Percentiles rank a stretch among this genome's conserved stretches.
These are phyloP conservation scores for Alloteropsis semialata DNA, from an alignment of 176 grass and related monocot species.

Conservation along the genomic window DNA sequence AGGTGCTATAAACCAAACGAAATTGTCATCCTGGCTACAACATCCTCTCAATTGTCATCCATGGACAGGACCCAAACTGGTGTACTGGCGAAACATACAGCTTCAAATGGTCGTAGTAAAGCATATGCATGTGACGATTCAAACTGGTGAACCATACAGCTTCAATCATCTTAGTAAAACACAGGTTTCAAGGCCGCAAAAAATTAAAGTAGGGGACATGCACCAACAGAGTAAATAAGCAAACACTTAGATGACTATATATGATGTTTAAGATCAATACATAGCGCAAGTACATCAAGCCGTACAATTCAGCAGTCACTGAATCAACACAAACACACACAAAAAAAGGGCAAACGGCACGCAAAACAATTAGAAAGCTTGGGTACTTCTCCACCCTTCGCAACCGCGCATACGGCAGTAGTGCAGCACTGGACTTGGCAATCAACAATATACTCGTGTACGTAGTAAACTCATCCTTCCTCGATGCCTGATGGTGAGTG, in stretches of 20 bases:
- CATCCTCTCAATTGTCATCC: no score
- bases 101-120: no score
- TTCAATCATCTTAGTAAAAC: not conserved
- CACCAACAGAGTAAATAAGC: not conserved
- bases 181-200: not conserved
- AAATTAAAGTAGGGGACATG: not conserved
- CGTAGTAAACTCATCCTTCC: conserved; percentile 17
- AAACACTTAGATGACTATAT: conserved; percentile 9
- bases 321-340: not conserved
- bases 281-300: conserved; percentile 20
- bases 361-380: not conserved
- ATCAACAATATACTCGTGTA: conserved; percentile 33
- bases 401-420: conserved; percentile 10
- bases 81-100: no score
- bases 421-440: not conserved
- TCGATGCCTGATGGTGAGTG: conserved; percentile 7
- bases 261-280: not conserved
- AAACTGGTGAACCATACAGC: not conserved
- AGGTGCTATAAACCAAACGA: no score
- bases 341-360: not conserved
- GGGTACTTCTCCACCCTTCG: conserved; percentile 39
- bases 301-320: not conserved
- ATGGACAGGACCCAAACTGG: no score
- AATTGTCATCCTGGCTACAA: no score
- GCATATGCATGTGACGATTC: not conserved